phyloP scores from a whole-genome alignment of 2,329 filamentous ascomycete species.

The Paracamarosporium sp. region DNA sequence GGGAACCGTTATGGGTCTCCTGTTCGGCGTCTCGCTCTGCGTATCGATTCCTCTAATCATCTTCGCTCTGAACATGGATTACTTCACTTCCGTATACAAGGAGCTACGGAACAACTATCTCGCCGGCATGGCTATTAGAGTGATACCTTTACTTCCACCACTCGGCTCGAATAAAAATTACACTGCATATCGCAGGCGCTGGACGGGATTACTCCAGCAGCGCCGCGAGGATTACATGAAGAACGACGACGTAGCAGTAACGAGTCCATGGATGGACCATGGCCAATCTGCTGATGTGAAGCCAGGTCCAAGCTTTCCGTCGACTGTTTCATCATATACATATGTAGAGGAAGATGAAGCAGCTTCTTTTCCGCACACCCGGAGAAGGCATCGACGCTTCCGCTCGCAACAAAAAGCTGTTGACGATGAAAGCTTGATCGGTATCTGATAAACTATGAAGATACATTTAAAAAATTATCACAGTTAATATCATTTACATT shows the following conservation, averaged over 20 bases:
- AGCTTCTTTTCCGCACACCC: not conserved
- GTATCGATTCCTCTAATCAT: slow-evolving; percentile 12
- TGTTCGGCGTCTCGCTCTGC: slow-evolving; percentile 10
- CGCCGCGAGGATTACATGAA: slow-evolving; percentile 1
- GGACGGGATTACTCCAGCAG: slow-evolving; percentile 7
- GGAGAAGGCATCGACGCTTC: not conserved
- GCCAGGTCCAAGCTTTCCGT: not conserved
- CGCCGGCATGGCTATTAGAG: not conserved
- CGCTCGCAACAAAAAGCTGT: not conserved
- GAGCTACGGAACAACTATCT: slow-evolving; percentile 12
- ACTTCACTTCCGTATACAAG: not conserved
- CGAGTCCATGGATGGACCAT: not conserved
- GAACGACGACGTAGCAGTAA: not conserved
- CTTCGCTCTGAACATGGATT: slow-evolving; percentile 12
- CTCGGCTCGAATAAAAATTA: not conserved
- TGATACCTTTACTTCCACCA: slow-evolving; percentile 3
- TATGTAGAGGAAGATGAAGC: not conserved
- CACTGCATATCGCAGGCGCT: slow-evolving; percentile 8
- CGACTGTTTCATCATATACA: not conserved
- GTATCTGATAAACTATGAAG: not conserved
- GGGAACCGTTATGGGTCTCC: slow-evolving; percentile 8
- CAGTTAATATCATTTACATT: too few species aligned
- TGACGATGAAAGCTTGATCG: slow-evolving; percentile 1
- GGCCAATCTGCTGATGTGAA: not conserved
- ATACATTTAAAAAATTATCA: too few species aligned